Evolutionary conservation across 2,329 filamentous ascomycete species (phyloP).

Genomic region (Bipolaris zeicola): DNA sequence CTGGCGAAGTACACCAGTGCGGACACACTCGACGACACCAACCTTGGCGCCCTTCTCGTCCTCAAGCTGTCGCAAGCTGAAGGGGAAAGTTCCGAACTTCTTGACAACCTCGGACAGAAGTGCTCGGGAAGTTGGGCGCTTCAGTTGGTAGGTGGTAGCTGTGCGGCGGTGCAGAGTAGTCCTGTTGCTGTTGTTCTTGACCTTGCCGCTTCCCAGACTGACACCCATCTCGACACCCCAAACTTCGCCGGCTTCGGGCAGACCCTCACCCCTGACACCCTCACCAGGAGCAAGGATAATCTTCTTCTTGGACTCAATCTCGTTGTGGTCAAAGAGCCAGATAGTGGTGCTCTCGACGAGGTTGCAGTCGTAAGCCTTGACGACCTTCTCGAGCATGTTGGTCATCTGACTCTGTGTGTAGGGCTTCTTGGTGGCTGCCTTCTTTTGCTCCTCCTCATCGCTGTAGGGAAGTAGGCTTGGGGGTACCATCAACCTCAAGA

Average conservation of each 20-base stretch:
- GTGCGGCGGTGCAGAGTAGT: conserved; percentile 93
- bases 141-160: conserved; percentile 86
- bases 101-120: conserved; percentile 92
- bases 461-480: conserved; percentile 83
- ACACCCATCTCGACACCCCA: conserved; percentile 98
- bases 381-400: conserved; percentile 85
- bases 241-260: conserved; percentile 86
- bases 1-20: conserved; percentile 87
- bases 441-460: conserved; percentile 93
- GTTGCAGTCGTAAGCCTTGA: conserved; percentile 87
- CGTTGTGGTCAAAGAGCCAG: conserved; percentile 95
- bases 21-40: conserved; percentile 94
- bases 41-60: conserved; percentile 96
- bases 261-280: conserved; percentile 87
- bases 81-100: conserved; percentile 97
- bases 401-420: conserved; percentile 88
- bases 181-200: conserved; percentile 85
- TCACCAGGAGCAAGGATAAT: conserved; percentile 89
- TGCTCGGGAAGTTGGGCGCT: conserved; percentile 91
- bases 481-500: conserved; percentile 88
- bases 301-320: conserved; percentile 98
- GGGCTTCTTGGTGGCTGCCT: conserved; percentile 78
- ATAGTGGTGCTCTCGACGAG: conserved; percentile 97
- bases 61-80: conserved; percentile 94
- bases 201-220: conserved; percentile 88